A percentile compares a stretch with the other conserved stretches of the same genome.
Conservation (phyloP, 345 rosid genomes). For the Raphanus sativus region DNA sequence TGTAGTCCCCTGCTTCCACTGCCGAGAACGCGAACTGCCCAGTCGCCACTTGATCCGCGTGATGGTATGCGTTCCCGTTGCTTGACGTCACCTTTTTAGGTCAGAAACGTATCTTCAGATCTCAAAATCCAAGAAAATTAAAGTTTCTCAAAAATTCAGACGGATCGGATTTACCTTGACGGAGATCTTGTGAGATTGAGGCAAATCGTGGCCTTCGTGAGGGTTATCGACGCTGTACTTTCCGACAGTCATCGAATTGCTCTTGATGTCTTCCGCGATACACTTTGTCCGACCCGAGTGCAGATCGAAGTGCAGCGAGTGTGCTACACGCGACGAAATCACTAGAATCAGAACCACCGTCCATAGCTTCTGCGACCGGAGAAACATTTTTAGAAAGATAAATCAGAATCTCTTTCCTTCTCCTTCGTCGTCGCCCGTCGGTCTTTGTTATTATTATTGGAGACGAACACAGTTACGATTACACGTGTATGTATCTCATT, state of each 20-base stretch:
- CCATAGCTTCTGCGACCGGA: slow-evolving; percentile 28
- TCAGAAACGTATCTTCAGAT: too few relatives aligned
- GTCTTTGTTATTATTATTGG: not conserved
- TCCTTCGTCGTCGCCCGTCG: not conserved
- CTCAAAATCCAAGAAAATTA: not conserved
- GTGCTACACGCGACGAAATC: slow-evolving; percentile 37
- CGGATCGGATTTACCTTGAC: slow-evolving; percentile 54
- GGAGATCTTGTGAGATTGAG: slow-evolving; percentile 71
- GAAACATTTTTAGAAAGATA: slow-evolving; percentile 17
- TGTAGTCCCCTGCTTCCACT: slow-evolving; percentile 79
- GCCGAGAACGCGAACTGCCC: slow-evolving; percentile 93
- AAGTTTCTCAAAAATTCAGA: not conserved
- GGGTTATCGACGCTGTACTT: slow-evolving; percentile 77
- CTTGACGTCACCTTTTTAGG: slow-evolving; percentile 66
- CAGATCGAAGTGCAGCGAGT: slow-evolving; percentile 73
- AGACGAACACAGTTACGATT: slow-evolving; percentile 6
- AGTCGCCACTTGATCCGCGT: slow-evolving; percentile 62
- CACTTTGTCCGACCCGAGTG: slow-evolving; percentile 85
- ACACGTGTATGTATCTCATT: slow-evolving; percentile 14
- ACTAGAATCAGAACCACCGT: slow-evolving; percentile 30
- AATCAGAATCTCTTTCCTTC: not conserved
- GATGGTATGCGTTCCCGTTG: slow-evolving; percentile 66
- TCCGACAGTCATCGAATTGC: slow-evolving; percentile 85
- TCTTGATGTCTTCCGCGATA: slow-evolving; percentile 84
- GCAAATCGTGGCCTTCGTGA: slow-evolving; percentile 61